Base-by-base conservation (phyloP, 106 monocot genomes). In the Gastrodia elata region DNA sequence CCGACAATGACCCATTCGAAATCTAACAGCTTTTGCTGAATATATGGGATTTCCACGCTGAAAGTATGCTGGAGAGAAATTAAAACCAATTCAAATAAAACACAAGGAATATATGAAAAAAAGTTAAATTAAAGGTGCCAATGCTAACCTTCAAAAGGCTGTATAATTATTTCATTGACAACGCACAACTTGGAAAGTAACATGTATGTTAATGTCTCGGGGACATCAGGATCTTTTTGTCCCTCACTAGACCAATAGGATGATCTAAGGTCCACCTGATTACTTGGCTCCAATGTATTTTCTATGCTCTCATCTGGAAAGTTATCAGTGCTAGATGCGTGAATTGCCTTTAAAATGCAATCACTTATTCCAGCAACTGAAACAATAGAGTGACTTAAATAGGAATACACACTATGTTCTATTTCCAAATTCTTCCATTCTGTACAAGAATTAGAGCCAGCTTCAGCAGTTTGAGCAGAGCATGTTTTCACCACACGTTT, bases 181-280 rank as follows among this genome's bases (percentile, higher is more conserved):
- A 91, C 11, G 64, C 84, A 91, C 68, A 98, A 73, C 72, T 80
- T 81, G 34, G 91, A 86, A 8, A 37, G 6, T 15, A 98, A 68
- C 38, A 71, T 72, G 65, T 98, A 98, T 5, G 86, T 85, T 48
- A 98, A 74, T 65, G 84, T 84, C 68, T 98, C 97, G 3, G 90
- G 88, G 1, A 77, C 82, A 36, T 39, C 26, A 77, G 83, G 83
- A 78, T 93, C 85, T 37, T 48, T 75, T 15, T 83, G 67, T 56
- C 97, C 97, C 35, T 71, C 76, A 75, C 97, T 98, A 34, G 97
- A 98, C 97, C 97, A 98, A 72, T 98, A 98, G 46, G 97, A 91
- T 22, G 88, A 87, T 27, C 80, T 80, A 41, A 4, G 32, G 26
- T 77, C 39, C 38, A 85, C 76, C 58, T 28, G 42, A 40, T 91